Conservation (phyloP, 1,284 basidiomycete species). For the Leccinum fallax region DNA sequence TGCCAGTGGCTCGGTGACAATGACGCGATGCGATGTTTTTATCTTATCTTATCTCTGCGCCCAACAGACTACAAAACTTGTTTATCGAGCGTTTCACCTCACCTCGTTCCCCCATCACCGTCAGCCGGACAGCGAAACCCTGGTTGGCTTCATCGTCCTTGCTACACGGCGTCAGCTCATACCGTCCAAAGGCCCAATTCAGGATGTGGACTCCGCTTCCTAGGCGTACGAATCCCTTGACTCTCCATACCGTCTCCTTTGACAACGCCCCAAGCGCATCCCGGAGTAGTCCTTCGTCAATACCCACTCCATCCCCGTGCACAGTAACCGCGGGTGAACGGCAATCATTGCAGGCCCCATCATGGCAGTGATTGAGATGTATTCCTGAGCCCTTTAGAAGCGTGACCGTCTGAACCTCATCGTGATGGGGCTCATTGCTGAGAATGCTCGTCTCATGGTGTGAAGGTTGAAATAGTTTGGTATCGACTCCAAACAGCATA, state of each 20-base stretch:
- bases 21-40: neutral
- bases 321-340: constrained; percentile 3
- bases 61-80: constrained; percentile 58
- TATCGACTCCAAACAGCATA: constrained; percentile 83
- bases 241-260: constrained; percentile 72
- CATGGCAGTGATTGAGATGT: constrained; percentile 36
- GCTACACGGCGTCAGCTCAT: constrained; percentile 59
- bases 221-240: constrained; percentile 82
- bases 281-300: constrained; percentile 40
- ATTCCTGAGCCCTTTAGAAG: constrained; percentile 48
- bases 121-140: constrained; percentile 56
- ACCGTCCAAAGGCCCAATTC: constrained; percentile 91
- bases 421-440: constrained; percentile 49
- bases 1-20: constrained; percentile 9
- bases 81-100: constrained; percentile 66
- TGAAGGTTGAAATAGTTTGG: constrained; percentile 63
- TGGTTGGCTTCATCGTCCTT: constrained; percentile 36
- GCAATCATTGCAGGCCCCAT: constrained; percentile 21
- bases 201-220: constrained; percentile 57
- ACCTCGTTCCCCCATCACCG: constrained; percentile 87
- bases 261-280: constrained; percentile 56
- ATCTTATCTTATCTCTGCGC: constrained; percentile 36
- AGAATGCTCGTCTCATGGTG: constrained; percentile 1
- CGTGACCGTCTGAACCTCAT: constrained; percentile 82
- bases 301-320: neutral